Base-by-base conservation (phyloP, 345 rosid genomes). In the Eucalyptus paniculata region DNA sequence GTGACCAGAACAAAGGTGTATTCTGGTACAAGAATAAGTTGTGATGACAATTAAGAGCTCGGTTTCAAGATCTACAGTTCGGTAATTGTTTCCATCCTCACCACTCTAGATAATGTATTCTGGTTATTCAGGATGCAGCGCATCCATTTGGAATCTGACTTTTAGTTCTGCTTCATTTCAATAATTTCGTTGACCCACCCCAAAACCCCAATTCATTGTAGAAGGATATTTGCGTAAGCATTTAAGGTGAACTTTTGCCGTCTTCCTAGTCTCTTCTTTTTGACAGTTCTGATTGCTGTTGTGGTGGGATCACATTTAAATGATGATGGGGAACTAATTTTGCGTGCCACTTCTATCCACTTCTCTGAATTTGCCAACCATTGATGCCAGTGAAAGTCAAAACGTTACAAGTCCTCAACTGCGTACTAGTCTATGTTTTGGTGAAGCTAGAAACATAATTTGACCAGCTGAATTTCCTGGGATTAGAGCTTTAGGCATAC, bases 11-110 rank as follows among this genome's bases (percentile, higher is more conserved):
- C 92, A 92, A 94, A 92, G 99, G 99, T 72, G 97, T 96, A 26
- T 95, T 90, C 92, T 97, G 99, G 99, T 96, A 95, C 92, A 88
- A 89, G 51, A 97, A 95, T 88, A 93, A 94, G 94, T 65, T 95
- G 26, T 96, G 94, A 92, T 49, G 30, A 21, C 51, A 88, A 42
- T 51, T 15, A 45, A 86, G 45, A n/a, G 44, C 42, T 51, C 50
- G 44, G 88, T 34, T 34, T 86, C 56, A 51, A 30, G 40, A 86
- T 50, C 67, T 86, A 24, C 65, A 4, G 65, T 86, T 50, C n/a
- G 45, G 62, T 45, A 32, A 53, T 51, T 26, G 47, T 16, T 77
- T 40, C 85, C 85, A 44, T 23, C 47, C 85, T 77, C 85, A 17
- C 7, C 85, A 21, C 83, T 40, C 47, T 40, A 77, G 85, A 77